phyloP scores from a whole-genome alignment of 495 filamentous ascomycete species.

The Astrothelium macrocarpum region DNA sequence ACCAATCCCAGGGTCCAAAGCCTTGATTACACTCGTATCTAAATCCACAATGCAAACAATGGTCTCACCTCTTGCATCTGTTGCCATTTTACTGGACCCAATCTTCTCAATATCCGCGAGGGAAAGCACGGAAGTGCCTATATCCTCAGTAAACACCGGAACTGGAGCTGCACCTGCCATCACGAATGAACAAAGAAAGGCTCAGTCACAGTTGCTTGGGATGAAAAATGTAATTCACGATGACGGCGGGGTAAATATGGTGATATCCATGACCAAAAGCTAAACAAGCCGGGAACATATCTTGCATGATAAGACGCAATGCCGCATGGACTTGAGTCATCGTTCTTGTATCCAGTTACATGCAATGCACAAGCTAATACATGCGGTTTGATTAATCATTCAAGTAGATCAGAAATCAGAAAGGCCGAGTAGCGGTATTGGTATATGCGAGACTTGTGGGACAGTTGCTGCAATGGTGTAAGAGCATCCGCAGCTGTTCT shows the following conservation, averaged over 20 bases:
- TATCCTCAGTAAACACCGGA: conserved; percentile 5
- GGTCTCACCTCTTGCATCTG: conserved; percentile 21
- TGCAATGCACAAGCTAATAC: too few relatives aligned
- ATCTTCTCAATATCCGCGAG: conserved; percentile 26
- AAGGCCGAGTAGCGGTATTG: too few relatives aligned
- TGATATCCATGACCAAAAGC: not conserved
- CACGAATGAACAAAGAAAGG: not conserved
- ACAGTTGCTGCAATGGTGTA: too few relatives aligned
- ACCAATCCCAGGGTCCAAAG: too few relatives aligned
- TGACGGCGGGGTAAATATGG: not conserved
- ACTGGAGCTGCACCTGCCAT: conserved; percentile 16
- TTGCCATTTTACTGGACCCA: conserved; percentile 24
- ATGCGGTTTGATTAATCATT: too few relatives aligned
- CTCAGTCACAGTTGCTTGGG: not conserved
- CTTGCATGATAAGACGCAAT: not conserved
- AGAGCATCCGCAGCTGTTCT: too few relatives aligned
- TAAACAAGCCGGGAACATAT: not conserved
- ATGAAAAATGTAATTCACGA: not conserved
- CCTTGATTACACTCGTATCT: too few relatives aligned
- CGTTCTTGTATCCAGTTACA: too few relatives aligned
- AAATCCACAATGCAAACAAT: not conserved
- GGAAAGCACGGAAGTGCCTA: conserved; percentile 15
- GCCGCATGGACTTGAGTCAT: too few relatives aligned
- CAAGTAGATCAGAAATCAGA: too few relatives aligned
- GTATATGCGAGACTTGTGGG: too few relatives aligned